Evolutionary conservation across 2,329 filamentous ascomycete species (phyloP), one percentile per base, ranked within the genome.

Genomic region (Penicillium sp.): DNA sequence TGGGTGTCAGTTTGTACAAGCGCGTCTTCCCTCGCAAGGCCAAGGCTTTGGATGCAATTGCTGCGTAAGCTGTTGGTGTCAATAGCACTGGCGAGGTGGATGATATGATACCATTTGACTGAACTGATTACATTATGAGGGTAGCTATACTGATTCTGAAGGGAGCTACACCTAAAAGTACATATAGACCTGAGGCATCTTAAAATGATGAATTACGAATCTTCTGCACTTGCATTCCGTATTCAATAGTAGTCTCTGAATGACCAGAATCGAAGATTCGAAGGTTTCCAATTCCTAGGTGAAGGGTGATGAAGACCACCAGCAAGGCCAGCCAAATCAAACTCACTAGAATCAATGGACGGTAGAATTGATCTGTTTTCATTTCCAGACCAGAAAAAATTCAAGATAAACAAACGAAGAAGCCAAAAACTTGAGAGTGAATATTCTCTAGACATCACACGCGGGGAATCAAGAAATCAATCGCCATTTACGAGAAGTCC

Each of bases 1-100:
- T 98, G 41, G 93, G 88, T 43, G 86, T 97, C 55, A 95, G 88
- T 71, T 66, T 93, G 63, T 93, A 91, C 66, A 93, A 93, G 78
- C 75, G 87, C 21, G 82, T 91, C 53, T 93, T 84, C 78, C 93
- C 93, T 7, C 77, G 90, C 51, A 77, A 76, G 55, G 83, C 88
- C 17, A 69, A 62, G 54, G 63, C 70, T 52, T 73, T 76, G 73
- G 68, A 69, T 45, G 60, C 65, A 29, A 59, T 61, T 47, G 46
- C 54, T 56, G 55, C 54, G 26, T 61, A 57, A 56, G 42, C 39
- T 39, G 33, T 43, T 21, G 31, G 31, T 33, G 38, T 26, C 28
- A 42, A 42, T 43, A 37, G 34, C 12, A 35, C 44, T 45, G 38
- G 35, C 17, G 46, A 56, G 51, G 54, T 55, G 48, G 61, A 61